These are phyloP conservation scores for Spatholobus suberectus DNA, from an alignment of 306 rosid species.

Conservation along the genomic window DNA sequence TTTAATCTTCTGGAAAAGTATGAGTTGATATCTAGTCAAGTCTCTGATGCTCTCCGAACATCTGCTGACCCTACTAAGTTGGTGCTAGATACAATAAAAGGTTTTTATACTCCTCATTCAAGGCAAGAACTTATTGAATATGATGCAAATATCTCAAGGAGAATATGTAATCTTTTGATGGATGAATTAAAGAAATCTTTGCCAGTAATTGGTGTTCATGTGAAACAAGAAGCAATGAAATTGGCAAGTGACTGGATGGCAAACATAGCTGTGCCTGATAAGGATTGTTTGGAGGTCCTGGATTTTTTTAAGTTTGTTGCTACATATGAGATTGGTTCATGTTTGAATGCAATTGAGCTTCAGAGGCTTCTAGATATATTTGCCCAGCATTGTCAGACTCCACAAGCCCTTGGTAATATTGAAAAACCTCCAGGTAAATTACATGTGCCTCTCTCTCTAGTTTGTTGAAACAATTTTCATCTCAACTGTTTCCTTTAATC, in stretches of 20 bases:
- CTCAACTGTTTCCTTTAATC: background rate
- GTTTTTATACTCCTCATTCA: background rate
- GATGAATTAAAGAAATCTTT: constrained; percentile 7
- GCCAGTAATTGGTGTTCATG: constrained; percentile 1
- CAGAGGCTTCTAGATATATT: constrained; percentile 30
- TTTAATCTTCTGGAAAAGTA: constrained; percentile 11
- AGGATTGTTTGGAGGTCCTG: constrained; percentile 15
- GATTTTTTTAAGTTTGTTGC: constrained; percentile 31
- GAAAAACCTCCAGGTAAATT: constrained; percentile 50
- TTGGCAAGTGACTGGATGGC: constrained; percentile 25
- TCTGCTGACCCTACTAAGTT: constrained; percentile 25
- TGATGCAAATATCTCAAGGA: background rate
- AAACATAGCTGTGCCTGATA: background rate
- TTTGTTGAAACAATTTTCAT: constrained; percentile 10
- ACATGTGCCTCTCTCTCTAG: constrained; percentile 17
- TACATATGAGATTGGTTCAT: constrained; percentile 35
- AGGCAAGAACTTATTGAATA: constrained; percentile 22
- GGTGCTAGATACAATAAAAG: constrained; percentile 30
- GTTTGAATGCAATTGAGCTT: constrained; percentile 14
- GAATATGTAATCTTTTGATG: constrained; percentile 22
- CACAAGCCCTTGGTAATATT: constrained; percentile 34
- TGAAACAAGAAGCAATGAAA: constrained; percentile 30
- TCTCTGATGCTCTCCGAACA: constrained; percentile 28
- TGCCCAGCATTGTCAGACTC: constrained; percentile 44
- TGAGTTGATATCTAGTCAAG: background rate